These are phyloP conservation scores for Mycosphaerelloides madeirae DNA, from an alignment of 2,329 filamentous ascomycete genomes.

Conservation along the genomic window DNA sequence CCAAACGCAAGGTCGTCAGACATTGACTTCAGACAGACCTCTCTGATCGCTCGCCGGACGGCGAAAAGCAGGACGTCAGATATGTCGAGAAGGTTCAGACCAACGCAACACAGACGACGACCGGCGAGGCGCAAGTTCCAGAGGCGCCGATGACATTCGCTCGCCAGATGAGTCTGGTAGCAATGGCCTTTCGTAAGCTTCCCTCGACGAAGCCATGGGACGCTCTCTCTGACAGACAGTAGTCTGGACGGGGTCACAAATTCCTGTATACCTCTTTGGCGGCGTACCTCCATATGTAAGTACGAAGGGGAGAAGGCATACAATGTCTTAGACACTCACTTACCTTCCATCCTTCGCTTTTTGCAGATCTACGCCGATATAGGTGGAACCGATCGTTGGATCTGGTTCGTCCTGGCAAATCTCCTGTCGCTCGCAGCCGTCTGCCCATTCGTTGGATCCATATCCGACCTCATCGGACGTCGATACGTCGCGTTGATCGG, in stretches of 20 bases:
- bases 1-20: background rate
- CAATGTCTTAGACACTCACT: too few relatives aligned
- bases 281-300: conserved; percentile 24
- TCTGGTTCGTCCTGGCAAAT: conserved; percentile 49
- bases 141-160: conserved; percentile 42
- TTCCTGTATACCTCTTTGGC: conserved; percentile 49
- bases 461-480: conserved; percentile 59
- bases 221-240: background rate
- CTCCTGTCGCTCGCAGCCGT: conserved; percentile 53
- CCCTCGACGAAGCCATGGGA: background rate
- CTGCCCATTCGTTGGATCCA: conserved; percentile 60
- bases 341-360: too few relatives aligned
- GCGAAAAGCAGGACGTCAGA: conserved; percentile 14
- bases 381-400: conserved; percentile 18
- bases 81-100: conserved; percentile 36
- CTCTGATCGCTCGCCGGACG: background rate
- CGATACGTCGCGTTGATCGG: conserved; percentile 57
- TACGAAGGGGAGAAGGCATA: too few relatives aligned
- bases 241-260: conserved; percentile 57
- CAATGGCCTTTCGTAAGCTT: conserved; percentile 49
- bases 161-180: conserved; percentile 51
- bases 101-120: conserved; percentile 41
- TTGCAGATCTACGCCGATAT: conserved; percentile 22
- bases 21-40: background rate
- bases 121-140: conserved; percentile 41